Percentiles rank a stretch among this genome's conserved stretches.
These are phyloP conservation scores for Penstemon davidsonii DNA, from an alignment of 257 asterid genomes.

Conservation along the genomic window DNA sequence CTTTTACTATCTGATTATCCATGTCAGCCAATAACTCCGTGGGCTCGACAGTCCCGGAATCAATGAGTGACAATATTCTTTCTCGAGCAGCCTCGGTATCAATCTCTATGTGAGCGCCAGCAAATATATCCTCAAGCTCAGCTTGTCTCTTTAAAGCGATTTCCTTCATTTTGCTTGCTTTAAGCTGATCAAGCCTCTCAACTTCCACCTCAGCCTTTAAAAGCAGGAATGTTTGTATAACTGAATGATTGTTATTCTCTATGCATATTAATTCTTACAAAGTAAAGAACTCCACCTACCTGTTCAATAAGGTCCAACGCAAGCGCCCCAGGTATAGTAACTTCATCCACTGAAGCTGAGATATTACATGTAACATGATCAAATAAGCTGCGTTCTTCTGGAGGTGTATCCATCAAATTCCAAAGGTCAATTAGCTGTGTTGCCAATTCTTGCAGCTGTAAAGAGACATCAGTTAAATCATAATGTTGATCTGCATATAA, in stretches of 20 bases:
- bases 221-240: slow-evolving; percentile 23
- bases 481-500: background rate
- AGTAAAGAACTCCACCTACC: slow-evolving; percentile 39
- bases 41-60: slow-evolving; percentile 88
- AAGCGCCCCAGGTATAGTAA: slow-evolving; percentile 82
- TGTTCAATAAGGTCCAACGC: slow-evolving; percentile 84
- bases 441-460: slow-evolving; percentile 68
- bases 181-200: slow-evolving; percentile 91
- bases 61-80: slow-evolving; percentile 73
- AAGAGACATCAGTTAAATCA: slow-evolving; percentile 9
- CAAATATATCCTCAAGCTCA: slow-evolving; percentile 89
- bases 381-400: slow-evolving; percentile 60
- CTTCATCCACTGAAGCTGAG: slow-evolving; percentile 87
- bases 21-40: slow-evolving; percentile 80
- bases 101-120: slow-evolving; percentile 83
- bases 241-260: background rate
- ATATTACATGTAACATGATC: slow-evolving; percentile 67
- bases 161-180: slow-evolving; percentile 96
- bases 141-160: slow-evolving; percentile 90
- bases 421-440: slow-evolving; percentile 67
- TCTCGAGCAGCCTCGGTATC: slow-evolving; percentile 81
- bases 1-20: slow-evolving; percentile 84
- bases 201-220: slow-evolving; percentile 92
- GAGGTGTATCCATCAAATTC: slow-evolving; percentile 74
- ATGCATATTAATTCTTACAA: slow-evolving; percentile 9